These are phyloP conservation scores for Amanita subjunquillea DNA, from an alignment of 768 basidiomycete genomes.

Conservation along the genomic window DNA sequence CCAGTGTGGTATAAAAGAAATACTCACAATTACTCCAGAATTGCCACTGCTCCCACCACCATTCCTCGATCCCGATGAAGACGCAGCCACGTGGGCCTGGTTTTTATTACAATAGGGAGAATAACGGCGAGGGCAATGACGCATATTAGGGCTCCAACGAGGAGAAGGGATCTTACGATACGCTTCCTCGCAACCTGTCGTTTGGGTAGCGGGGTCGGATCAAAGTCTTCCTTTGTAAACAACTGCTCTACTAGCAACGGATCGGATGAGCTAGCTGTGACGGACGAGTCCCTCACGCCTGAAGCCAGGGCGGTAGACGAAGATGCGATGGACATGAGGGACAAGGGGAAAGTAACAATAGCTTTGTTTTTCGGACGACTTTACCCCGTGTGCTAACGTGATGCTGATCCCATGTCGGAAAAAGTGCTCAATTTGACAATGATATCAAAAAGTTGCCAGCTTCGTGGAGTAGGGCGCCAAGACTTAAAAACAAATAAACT, in stretches of 20 bases:
- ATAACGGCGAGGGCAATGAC: conserved; percentile 20
- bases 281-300: neutral
- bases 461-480: neutral
- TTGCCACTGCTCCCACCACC: neutral
- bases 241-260: neutral
- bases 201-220: neutral
- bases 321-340: neutral
- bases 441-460: neutral
- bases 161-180: neutral
- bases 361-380: neutral
- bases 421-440: neutral
- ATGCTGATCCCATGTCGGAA: neutral
- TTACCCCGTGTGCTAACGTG: neutral
- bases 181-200: neutral
- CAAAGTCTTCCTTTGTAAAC: neutral
- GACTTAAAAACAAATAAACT: neutral
- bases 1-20: neutral
- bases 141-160: conserved; percentile 9
- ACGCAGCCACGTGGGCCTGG: conserved; percentile 10
- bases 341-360: neutral
- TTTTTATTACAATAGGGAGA: conserved; percentile 22
- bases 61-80: neutral
- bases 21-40: conserved; percentile 2
- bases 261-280: neutral
- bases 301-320: neutral